Base-by-base conservation (phyloP, 2,329 filamentous ascomycete species). In the Aspergillus intermedius region DNA sequence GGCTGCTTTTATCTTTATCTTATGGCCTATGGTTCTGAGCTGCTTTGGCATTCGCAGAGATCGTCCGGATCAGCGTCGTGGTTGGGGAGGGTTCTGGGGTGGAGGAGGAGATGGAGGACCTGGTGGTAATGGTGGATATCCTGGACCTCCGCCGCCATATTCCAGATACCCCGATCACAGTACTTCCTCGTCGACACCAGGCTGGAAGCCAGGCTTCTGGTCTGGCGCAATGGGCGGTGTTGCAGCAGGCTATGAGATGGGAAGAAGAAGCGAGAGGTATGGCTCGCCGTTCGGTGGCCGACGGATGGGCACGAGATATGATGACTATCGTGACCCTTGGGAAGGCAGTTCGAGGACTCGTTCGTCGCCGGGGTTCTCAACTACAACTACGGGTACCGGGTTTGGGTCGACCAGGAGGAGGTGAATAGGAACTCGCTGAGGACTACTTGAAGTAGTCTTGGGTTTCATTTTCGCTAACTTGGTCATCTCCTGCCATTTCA, bases 181-280 rank as follows among this genome's bases (percentile, higher is more conserved):
- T 21, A 22, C 37, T 19, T 19, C 37, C 19, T 13, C 52, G 28
- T 32, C 37, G 8, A 30, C 39, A 28, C 57, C 61, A 50, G 62
- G 66, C 2, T 76, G 72, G 72, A 66, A 63, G 45, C 73, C 74
- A 1, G 74, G 74, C 1, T 75, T 76, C 48, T 75, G 73, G 74
- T 66, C 71, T 19, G 74, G 74, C 19, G 68, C 67, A 9, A 51
- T 69, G 37, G 63, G 69, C 42, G 74, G 74, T 46, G 67, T 62
- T 7, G 66, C 68, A 13, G 66, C 69, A 23, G 73, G 70, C 9
- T 75, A 74, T 60, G 56, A 63, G 2, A 54, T 71, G 39, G 72
- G 71, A 13, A 68, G 60, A 52, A 62, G 59, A 41, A 49, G 35
- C 39, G 53, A 47, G 42, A 52, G 45, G 13, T 48, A 49, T 32